These are phyloP conservation scores for Brassica cretica DNA, from an alignment of 345 rosid genomes.

Conservation along the genomic window DNA sequence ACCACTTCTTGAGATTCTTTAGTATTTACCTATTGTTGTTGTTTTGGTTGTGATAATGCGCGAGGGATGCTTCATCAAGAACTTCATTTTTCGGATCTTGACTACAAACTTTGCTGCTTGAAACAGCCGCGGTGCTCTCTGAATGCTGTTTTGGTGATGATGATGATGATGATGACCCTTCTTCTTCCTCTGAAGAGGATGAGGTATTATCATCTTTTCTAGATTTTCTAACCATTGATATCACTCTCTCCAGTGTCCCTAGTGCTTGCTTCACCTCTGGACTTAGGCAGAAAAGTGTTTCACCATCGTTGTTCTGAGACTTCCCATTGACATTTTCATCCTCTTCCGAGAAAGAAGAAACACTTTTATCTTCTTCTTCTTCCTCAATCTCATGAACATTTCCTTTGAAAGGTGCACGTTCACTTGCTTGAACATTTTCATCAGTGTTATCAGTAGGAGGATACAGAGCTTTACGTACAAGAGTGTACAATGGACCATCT, in stretches of 20 bases:
- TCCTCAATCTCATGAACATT: conserved; percentile 62
- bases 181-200: conserved; percentile 44
- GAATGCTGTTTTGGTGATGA: conserved; percentile 22
- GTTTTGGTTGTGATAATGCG: conserved; percentile 19
- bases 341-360: conserved; percentile 17
- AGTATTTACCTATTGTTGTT: conserved; percentile 11
- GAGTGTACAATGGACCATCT: conserved; percentile 61
- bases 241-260: conserved; percentile 68
- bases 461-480: conserved; percentile 55
- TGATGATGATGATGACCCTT: conserved; percentile 6
- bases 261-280: conserved; percentile 76
- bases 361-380: conserved; percentile 38
- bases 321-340: conserved; percentile 11
- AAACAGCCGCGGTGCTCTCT: conserved; percentile 28
- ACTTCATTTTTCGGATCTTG: conserved; percentile 37
- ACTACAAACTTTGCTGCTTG: conserved; percentile 33
- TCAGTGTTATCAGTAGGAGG: conserved; percentile 16
- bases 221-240: conserved; percentile 51
- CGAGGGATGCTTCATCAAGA: conserved; percentile 40
- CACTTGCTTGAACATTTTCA: conserved; percentile 34
- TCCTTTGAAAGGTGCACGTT: conserved; percentile 32
- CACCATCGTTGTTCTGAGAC: conserved; percentile 29
- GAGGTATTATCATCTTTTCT: conserved; percentile 38
- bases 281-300: conserved; percentile 46
- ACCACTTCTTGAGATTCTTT: neutral